These are phyloP conservation scores for Gymnopilus junonius DNA, from an alignment of 768 basidiomycete species.

Conservation along the genomic window DNA sequence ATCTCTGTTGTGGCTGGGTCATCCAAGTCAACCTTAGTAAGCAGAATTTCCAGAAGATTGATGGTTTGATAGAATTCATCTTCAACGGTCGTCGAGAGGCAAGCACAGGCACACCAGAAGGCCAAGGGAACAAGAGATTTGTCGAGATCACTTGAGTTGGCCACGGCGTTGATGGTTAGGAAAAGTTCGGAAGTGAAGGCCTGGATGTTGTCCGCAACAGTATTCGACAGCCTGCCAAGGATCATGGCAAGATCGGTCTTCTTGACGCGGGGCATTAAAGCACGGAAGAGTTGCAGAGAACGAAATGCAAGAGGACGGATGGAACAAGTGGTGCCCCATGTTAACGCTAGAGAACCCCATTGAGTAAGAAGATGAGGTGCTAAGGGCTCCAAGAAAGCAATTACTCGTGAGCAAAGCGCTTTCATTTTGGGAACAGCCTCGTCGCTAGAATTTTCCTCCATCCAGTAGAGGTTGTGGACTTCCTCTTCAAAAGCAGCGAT, in stretches of 20 bases:
- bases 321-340: slow-evolving; percentile 87
- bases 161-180: slow-evolving; percentile 69
- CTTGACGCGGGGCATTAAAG: slow-evolving; percentile 72
- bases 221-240: slow-evolving; percentile 83
- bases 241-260: slow-evolving; percentile 76
- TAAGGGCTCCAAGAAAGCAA: slow-evolving; percentile 70
- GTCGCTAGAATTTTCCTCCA: slow-evolving; percentile 62
- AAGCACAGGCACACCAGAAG: slow-evolving; percentile 87
- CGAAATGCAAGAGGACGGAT: slow-evolving; percentile 86
- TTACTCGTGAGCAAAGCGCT: slow-evolving; percentile 64
- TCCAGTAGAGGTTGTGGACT: slow-evolving; percentile 66
- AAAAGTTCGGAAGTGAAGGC: slow-evolving; percentile 85
- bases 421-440: slow-evolving; percentile 71
- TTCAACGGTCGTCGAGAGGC: slow-evolving; percentile 82
- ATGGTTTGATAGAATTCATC: slow-evolving; percentile 75
- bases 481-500: slow-evolving; percentile 63
- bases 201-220: slow-evolving; percentile 80
- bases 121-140: slow-evolving; percentile 74
- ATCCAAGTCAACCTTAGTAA: slow-evolving; percentile 73
- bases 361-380: slow-evolving; percentile 69
- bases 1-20: slow-evolving; percentile 69
- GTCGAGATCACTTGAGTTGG: slow-evolving; percentile 59
- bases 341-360: slow-evolving; percentile 81
- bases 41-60: slow-evolving; percentile 63
- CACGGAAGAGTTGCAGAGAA: slow-evolving; percentile 89